Evolutionary conservation across 2,329 filamentous ascomycete species (phyloP).

Genomic region (Trichoderma breve): DNA sequence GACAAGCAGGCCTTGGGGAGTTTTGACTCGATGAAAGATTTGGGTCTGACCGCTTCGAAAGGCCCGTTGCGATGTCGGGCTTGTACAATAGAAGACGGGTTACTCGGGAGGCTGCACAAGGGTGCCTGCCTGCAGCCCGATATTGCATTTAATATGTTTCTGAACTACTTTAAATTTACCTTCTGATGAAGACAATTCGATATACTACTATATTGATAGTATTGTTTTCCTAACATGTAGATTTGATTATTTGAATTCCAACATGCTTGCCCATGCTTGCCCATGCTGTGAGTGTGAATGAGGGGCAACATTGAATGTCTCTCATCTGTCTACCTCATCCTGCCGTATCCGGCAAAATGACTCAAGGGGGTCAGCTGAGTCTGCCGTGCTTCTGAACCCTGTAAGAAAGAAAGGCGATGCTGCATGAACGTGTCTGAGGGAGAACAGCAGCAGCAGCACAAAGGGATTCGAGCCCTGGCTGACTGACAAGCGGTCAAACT

Average conservation of each 20-base stretch:
- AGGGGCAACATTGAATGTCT: background rate
- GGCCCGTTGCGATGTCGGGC: background rate
- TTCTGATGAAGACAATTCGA: background rate
- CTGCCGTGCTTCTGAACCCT: background rate
- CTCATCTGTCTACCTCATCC: background rate
- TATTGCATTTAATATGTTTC: background rate
- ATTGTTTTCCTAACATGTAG: background rate
- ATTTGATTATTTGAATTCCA: background rate
- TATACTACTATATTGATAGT: background rate
- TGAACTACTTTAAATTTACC: background rate
- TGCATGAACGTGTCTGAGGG: background rate
- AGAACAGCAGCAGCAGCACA: background rate
- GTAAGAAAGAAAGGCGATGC: background rate
- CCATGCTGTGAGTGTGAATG: background rate
- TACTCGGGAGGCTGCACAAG: background rate
- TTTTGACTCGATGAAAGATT: background rate
- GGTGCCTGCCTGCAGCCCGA: background rate
- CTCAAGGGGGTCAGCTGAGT: background rate
- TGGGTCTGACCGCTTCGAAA: constrained; percentile 3
- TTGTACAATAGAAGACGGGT: background rate
- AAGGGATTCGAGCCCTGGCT: background rate
- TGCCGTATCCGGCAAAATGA: background rate
- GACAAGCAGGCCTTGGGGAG: too few relatives aligned
- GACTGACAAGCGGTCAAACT: constrained; percentile 7
- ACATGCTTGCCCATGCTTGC: too few relatives aligned